Base-by-base conservation (phyloP, 1,139 yeast genomes). In the Yamadazyma blattariae region DNA sequence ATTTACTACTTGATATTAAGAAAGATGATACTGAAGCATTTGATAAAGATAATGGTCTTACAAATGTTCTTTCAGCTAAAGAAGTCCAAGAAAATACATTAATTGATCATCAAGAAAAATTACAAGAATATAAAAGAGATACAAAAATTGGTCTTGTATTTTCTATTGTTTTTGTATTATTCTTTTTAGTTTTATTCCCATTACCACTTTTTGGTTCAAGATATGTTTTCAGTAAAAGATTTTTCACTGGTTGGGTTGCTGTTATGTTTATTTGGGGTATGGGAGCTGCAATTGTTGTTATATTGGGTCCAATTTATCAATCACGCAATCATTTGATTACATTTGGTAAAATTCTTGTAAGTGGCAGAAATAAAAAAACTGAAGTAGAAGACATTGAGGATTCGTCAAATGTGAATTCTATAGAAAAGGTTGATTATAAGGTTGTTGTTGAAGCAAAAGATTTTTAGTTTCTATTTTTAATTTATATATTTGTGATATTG, bases 191-290 rank as follows among this genome's bases (percentile, higher is more conserved):
- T 27, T 56, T 85, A 28, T 85, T 90, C 88, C 95, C 95, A 50
- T 82, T 86, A 85, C 94, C 95, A 40, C 80, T 86, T 89, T 86
- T 82, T 53, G 95, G 95, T 27, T 55, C 81, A 1, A 67, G 73
- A 1, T 86, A 86, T 54, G 67, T 86, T 33, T 86, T 86, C 59
- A 77, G 86, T 35, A 79, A 74, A 58, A 59, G 56, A 37, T 85
- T 85, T 61, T 86, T 86, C 58, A 82, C 89, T 7, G 95, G 94
- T 36, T 86, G 95, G 95, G 72, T 86, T 37, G 75, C 71, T 34
- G 90, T 86, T 27, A 77, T 82, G 45, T 77, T 83, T 37, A 77
- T 82, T 42, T 82, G 92, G 92, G 65, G 82, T 32, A 78, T 79
- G 61, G 67, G 71, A 48, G 69, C 79, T 27, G 72, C 74, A 1